These are phyloP conservation scores for Protomyces pachydermus DNA, from an alignment of 1,139 yeast species.

Conservation along the genomic window DNA sequence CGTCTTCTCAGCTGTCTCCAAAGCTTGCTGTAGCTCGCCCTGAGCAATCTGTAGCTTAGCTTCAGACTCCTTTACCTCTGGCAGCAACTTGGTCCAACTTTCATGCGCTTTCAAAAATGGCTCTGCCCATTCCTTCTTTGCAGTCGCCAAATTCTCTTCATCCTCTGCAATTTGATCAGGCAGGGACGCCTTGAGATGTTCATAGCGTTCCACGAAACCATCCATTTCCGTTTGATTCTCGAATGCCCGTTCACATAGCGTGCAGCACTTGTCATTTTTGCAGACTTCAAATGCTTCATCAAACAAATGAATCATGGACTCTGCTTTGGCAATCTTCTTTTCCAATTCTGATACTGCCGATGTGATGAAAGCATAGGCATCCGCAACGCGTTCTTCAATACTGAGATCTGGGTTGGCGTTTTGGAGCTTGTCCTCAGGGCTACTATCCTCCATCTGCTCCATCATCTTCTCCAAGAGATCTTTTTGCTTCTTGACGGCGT, in stretches of 20 bases:
- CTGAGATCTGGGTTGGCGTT: neutral
- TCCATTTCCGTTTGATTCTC: neutral
- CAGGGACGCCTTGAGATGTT: neutral
- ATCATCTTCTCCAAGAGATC: neutral
- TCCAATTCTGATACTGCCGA: neutral
- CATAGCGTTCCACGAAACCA: neutral
- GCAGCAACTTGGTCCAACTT: conserved; percentile 8
- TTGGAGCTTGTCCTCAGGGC: neutral
- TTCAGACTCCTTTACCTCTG: conserved; percentile 21
- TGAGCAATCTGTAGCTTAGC: neutral
- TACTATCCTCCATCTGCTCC: neutral
- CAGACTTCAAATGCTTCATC: neutral
- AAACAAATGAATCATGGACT: neutral
- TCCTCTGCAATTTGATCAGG: neutral
- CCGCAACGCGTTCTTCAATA: neutral
- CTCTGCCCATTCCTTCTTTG: neutral
- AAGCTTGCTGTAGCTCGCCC: conserved; percentile 10
- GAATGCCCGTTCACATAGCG: neutral
- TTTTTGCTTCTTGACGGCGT: neutral
- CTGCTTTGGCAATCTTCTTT: neutral
- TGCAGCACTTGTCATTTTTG: neutral
- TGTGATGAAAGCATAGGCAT: neutral
- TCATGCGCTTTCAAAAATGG: conserved; percentile 4
- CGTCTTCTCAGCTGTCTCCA: conserved; percentile 7
- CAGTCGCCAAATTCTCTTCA: conserved; percentile 8